A percentile compares a stretch with the other conserved stretches of the same genome.
These are phyloP conservation scores for Arthrobotrys megalospora DNA, from an alignment of 2,329 filamentous ascomycete species.

Conservation along the genomic window DNA sequence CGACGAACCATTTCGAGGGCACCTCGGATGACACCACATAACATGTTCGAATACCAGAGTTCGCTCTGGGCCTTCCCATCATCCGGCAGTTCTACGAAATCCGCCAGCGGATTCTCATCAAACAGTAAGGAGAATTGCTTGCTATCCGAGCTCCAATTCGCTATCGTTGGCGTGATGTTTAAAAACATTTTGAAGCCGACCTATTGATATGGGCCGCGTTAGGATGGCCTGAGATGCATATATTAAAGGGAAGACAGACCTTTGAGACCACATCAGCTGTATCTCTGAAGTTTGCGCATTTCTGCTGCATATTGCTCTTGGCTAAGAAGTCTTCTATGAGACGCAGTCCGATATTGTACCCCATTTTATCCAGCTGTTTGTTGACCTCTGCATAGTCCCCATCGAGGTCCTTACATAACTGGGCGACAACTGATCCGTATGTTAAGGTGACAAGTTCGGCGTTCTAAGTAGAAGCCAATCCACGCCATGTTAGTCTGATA, in stretches of 20 bases:
- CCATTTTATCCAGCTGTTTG: constrained; percentile 98
- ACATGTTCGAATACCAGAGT: constrained; percentile 97
- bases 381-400: constrained; percentile 96
- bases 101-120: constrained; percentile 95
- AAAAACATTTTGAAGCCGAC: constrained; percentile 99
- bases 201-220: constrained; percentile 69
- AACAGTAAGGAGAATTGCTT: constrained; percentile 97
- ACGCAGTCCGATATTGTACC: constrained; percentile 96
- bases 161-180: constrained; percentile 92
- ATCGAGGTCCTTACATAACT: constrained; percentile 96
- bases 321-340: constrained; percentile 98
- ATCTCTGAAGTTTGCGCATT: constrained; percentile 93
- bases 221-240: not conserved
- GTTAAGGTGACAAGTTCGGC: constrained; percentile 97
- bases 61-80: constrained; percentile 96
- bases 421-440: constrained; percentile 96
- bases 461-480: constrained; percentile 67
- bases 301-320: constrained; percentile 89
- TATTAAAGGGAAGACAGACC: constrained; percentile 69
- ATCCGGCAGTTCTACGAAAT: constrained; percentile 97
- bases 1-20: constrained; percentile 91
- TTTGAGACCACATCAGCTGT: constrained; percentile 97
- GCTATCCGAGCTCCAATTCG: constrained; percentile 95
- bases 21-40: constrained; percentile 91
- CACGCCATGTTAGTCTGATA: not conserved